Percentiles rank a stretch among this genome's conserved stretches.
Evolutionary conservation across 2,329 filamentous ascomycete species (phyloP).

Genomic region (Fonsecaea pedrosoi): DNA sequence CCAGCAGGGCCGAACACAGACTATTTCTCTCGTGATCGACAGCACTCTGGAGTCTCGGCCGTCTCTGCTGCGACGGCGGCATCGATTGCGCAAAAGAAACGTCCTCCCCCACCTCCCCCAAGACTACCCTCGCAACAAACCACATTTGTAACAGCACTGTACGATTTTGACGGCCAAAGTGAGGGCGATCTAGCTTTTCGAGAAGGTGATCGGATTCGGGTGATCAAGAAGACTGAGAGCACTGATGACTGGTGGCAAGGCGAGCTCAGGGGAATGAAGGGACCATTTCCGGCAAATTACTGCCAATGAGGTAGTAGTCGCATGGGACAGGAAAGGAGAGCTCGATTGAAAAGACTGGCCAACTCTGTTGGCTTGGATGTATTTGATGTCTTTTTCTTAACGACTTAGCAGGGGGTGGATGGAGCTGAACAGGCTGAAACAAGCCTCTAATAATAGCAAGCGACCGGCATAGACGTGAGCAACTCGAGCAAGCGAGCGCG

Average conservation of each 20-base stretch:
- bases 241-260: constrained; percentile 90
- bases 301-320: constrained; percentile 50
- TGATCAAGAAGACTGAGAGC: constrained; percentile 78
- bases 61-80: constrained; percentile 30
- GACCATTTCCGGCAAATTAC: constrained; percentile 85
- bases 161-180: constrained; percentile 74
- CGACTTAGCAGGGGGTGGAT: not conserved
- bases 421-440: not conserved
- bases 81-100: constrained; percentile 70
- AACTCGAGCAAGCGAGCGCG: not conserved
- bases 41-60: constrained; percentile 47
- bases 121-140: constrained; percentile 60
- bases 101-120: constrained; percentile 75
- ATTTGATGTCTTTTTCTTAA: constrained; percentile 5
- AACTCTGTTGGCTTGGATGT: not conserved
- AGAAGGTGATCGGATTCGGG: constrained; percentile 77
- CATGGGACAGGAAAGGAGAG: not conserved
- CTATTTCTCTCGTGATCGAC: constrained; percentile 54
- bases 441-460: constrained; percentile 7
- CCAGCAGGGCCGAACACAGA: constrained; percentile 51
- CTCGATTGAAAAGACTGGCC: not conserved
- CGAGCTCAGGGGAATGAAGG: constrained; percentile 70
- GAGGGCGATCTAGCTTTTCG: constrained; percentile 74
- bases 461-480: not conserved
- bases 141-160: constrained; percentile 72